Evolutionary conservation across 2,329 filamentous ascomycete species (phyloP).

Genomic region (Leptodontidium sp.): DNA sequence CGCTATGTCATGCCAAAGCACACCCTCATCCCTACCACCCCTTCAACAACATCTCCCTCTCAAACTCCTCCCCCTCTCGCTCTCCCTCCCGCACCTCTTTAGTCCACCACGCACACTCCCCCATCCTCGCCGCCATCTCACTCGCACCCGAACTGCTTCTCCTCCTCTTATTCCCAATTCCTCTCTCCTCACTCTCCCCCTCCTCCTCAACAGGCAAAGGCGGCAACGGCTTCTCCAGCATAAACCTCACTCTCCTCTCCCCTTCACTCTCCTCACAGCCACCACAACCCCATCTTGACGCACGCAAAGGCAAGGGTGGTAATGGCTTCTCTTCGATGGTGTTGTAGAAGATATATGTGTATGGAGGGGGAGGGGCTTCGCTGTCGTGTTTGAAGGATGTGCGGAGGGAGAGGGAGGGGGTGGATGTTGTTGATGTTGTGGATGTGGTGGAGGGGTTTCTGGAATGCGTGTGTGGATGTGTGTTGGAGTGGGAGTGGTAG

Average conservation of each 20-base stretch:
- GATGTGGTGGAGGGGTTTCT: conserved; percentile 18
- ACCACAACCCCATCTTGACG: no score
- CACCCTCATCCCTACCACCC: not conserved
- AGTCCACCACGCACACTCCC: conserved; percentile 26
- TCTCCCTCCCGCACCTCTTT: conserved; percentile 11
- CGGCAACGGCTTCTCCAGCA: conserved; percentile 31
- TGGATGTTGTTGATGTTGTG: conserved; percentile 12
- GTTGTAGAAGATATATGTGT: conserved; percentile 26
- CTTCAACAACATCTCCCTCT: conserved; percentile 3
- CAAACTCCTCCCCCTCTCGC: not conserved
- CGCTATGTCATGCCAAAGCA: no score
- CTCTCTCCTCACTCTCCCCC: not conserved
- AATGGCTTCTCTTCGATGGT: conserved; percentile 27
- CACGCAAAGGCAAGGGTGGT: conserved; percentile 22
- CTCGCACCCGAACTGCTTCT: conserved; percentile 17
- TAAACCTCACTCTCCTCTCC: conserved; percentile 27
- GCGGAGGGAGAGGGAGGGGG: conserved; percentile 18
- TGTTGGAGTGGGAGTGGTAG: conserved; percentile 2
- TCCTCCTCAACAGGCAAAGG: conserved; percentile 16
- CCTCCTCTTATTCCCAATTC: not conserved
- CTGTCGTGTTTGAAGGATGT: conserved; percentile 22
- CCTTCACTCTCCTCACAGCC: not conserved
- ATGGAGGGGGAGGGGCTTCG: conserved; percentile 18
- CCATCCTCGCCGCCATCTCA: conserved; percentile 13
- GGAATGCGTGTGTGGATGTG: not conserved